Percentiles rank a stretch among this genome's conserved stretches.
Evolutionary conservation across 768 basidiomycete species (phyloP).

Genomic region (Amanita pallidorosea): DNA sequence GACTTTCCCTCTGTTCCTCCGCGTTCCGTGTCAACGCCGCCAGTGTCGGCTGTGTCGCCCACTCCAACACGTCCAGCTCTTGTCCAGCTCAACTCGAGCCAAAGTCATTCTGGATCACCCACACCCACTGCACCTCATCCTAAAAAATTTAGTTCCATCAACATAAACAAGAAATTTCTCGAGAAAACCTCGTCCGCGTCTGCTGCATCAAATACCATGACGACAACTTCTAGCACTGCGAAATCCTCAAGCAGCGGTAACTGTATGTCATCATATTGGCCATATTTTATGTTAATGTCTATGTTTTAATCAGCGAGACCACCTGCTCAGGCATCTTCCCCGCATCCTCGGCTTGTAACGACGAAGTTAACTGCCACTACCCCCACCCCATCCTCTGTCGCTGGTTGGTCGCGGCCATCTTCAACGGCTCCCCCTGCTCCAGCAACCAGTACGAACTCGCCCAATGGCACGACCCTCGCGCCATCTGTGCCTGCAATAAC

Average conservation of each 20-base stretch:
- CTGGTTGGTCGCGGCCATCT: conserved; percentile 75
- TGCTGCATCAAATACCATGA: conserved; percentile 21
- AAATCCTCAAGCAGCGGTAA: conserved; percentile 39
- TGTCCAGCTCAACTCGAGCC: conserved; percentile 31
- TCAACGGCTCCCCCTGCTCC: conserved; percentile 53
- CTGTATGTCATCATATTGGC: conserved; percentile 29
- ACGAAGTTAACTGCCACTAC: conserved; percentile 71
- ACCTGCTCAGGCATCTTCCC: conserved; percentile 35
- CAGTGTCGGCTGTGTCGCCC: conserved; percentile 13
- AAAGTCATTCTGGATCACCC: conserved; percentile 19
- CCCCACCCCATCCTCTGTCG: conserved; percentile 42
- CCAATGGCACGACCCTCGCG: conserved; percentile 32
- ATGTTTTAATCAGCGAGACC: conserved; percentile 40
- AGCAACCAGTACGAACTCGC: conserved; percentile 28
- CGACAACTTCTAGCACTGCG: conserved; percentile 30
- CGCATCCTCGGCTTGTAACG: conserved; percentile 77
- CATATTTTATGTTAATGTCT: conserved; percentile 7
- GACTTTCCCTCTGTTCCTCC: not conserved
- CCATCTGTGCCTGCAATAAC: conserved; percentile 24
- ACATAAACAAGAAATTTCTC: conserved; percentile 95
- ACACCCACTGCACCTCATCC: conserved; percentile 29
- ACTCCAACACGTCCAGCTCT: conserved; percentile 31
- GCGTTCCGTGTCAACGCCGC: conserved; percentile 10
- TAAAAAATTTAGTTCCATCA: conserved; percentile 84
- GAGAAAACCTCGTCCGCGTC: conserved; percentile 73